Base-by-base conservation (phyloP, 2,329 filamentous ascomycete genomes). In the Talaromyces amestolkiae region DNA sequence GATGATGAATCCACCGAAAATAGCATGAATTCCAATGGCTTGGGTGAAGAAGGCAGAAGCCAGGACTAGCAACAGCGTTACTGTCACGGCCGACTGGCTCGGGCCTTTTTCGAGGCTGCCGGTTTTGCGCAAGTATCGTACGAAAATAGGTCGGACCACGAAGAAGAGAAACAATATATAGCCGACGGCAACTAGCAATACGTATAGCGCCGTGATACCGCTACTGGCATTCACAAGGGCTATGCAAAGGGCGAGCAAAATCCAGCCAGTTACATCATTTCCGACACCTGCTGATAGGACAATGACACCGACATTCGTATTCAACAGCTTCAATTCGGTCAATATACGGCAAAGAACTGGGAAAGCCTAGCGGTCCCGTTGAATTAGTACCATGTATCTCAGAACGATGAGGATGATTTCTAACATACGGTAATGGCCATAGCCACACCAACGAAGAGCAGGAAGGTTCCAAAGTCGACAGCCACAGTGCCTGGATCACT, bases 331-430 rank as follows among this genome's bases (percentile, higher is more conserved):
- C 62, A 98, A 82, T 77, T 97, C 93, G 0, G 92, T 94, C 69
- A 98, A 81, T 70, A 98, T 98, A 76, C 94, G 91, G 74, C 94
- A 97, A 13, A 98, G 86, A 0, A 98, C 94, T 0, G 94, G 94
- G 72, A 98, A 90, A 15, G 87, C 87, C 84, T 86, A 62, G 11
- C 3, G 15, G 17, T 9, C 22, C 45, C 17, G 17, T 58, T 70
- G 39, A 70, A 67, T 31, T 43, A 53, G 15, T 19, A 45, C 43
- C 17, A 27, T 43, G 31, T 5, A 59, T 45, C 7, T 31, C 2
- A 15, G 6, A 31, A n/a, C 17, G 2, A 33, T 0, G n/a, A 37
- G 53, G 2, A 22, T 37, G 10, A 13, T 24, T 10, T n/a, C 15
- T 13, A 8, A 8, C 56, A 10, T 59, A 86, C 92, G 1, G 94